Evolutionary conservation across 2,329 filamentous ascomycete genomes (phyloP).

Genomic region (Xenosphaeropsis pyriputrescens): DNA sequence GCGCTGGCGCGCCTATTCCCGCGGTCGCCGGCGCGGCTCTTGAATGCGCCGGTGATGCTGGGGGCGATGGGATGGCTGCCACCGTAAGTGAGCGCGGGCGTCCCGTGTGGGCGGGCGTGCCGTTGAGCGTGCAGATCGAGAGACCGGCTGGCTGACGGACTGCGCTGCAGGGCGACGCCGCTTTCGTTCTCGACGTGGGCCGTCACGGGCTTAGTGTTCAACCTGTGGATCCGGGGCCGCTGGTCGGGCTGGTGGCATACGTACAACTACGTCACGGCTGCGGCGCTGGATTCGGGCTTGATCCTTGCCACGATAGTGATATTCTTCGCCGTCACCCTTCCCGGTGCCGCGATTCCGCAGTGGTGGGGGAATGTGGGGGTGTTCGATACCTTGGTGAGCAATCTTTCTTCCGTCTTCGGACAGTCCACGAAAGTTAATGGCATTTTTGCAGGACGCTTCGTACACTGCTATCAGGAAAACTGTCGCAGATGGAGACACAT

Average conservation of each 20-base stretch:
- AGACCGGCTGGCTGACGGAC: no score
- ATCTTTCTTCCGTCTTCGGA: neutral
- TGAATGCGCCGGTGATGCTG: constrained; percentile 30
- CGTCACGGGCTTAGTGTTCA: constrained; percentile 55
- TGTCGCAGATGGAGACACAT: constrained; percentile 37
- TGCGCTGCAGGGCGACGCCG: constrained; percentile 41
- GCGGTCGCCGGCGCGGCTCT: constrained; percentile 44
- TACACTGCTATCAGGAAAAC: constrained; percentile 36
- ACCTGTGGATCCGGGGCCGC: constrained; percentile 47
- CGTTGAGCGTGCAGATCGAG: no score
- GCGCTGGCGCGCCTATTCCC: constrained; percentile 38
- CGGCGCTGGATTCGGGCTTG: constrained; percentile 54
- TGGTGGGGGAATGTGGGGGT: constrained; percentile 59
- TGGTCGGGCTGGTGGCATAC: constrained; percentile 53
- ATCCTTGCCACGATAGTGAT: constrained; percentile 53
- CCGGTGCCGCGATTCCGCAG: constrained; percentile 40
- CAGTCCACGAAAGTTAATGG: neutral
- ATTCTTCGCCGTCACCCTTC: constrained; percentile 54
- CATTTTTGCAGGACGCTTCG: constrained; percentile 3
- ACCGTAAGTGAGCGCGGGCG: no score
- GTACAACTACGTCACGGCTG: constrained; percentile 60
- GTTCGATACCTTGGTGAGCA: constrained; percentile 35
- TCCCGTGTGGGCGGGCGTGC: no score
- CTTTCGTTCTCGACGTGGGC: constrained; percentile 66
- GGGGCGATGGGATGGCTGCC: constrained; percentile 20